phyloP scores from a whole-genome alignment of 2,329 filamentous ascomycete genomes.

The Grosmannia serpens region DNA sequence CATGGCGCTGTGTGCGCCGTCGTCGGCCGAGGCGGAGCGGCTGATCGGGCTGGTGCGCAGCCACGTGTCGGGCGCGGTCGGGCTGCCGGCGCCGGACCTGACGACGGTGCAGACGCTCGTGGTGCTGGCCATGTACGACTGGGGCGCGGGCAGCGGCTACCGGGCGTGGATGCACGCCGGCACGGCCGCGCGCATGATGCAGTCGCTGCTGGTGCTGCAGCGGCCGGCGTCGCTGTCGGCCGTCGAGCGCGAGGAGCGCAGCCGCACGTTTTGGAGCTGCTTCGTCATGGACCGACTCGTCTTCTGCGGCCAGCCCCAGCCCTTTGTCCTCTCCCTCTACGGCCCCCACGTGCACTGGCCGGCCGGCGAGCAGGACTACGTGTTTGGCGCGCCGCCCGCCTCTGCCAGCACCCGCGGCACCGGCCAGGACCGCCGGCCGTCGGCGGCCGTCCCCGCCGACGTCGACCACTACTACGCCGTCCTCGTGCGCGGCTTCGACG shows the following conservation, averaged over 20 bases:
- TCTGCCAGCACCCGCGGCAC: background rate
- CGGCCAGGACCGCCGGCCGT: background rate
- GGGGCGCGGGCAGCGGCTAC: slow-evolving; percentile 29
- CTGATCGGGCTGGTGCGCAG: background rate
- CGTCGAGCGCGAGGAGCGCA: slow-evolving; percentile 20
- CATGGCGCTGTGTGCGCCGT: background rate
- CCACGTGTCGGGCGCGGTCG: background rate
- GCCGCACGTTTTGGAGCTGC: slow-evolving; percentile 32
- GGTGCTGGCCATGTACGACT: slow-evolving; percentile 19
- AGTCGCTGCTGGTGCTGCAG: slow-evolving; percentile 19
- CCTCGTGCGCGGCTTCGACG: slow-evolving; percentile 30
- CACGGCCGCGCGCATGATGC: slow-evolving; percentile 28
- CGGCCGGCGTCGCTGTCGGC: slow-evolving; percentile 14
- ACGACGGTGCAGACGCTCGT: slow-evolving; percentile 5
- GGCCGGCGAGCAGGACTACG: slow-evolving; percentile 19
- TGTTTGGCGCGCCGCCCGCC: slow-evolving; percentile 18
- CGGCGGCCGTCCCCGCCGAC: background rate
- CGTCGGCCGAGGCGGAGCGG: background rate
- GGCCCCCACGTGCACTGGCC: slow-evolving; percentile 9
- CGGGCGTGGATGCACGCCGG: slow-evolving; percentile 32
- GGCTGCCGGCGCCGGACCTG: background rate
- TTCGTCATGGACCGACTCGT: slow-evolving; percentile 34
- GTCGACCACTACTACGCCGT: slow-evolving; percentile 16
- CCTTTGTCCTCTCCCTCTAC: slow-evolving; percentile 14
- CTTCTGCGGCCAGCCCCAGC: slow-evolving; percentile 26